phyloP scores from a whole-genome alignment of 371 early-diverging fungal species.

The Rhizopus arrhizus region DNA sequence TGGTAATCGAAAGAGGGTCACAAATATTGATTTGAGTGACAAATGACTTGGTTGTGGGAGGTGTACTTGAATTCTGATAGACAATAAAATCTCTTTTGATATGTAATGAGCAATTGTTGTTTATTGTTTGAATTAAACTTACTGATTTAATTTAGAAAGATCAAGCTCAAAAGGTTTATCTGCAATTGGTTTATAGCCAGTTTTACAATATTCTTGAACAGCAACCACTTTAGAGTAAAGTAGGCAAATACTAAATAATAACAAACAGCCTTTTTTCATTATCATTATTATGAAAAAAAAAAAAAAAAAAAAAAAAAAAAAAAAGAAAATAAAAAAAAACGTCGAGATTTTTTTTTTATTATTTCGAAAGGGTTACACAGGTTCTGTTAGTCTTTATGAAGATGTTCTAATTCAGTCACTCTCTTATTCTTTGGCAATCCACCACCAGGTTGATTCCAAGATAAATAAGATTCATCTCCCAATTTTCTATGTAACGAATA shows the following conservation, averaged over 20 bases:
- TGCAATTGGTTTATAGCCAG: constrained; percentile 29
- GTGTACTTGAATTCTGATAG: constrained; percentile 16
- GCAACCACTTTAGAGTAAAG: constrained; percentile 17
- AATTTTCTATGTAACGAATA: constrained; percentile 37
- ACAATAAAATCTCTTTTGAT: constrained; percentile 23
- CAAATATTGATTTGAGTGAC: constrained; percentile 32
- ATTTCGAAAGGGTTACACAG: background rate
- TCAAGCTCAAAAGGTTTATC: constrained; percentile 27
- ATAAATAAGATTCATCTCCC: constrained; percentile 45
- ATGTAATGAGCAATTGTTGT: background rate
- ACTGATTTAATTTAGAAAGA: constrained; percentile 33
- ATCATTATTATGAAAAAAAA: constrained; percentile 15
- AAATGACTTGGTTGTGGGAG: constrained; percentile 19
- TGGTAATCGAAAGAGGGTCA: constrained; percentile 24
- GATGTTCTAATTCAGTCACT: constrained; percentile 7
- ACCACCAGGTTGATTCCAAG: constrained; percentile 47
- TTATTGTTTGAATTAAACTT: constrained; percentile 5
- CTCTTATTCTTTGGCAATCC: constrained; percentile 35
- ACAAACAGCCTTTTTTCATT: constrained; percentile 8
- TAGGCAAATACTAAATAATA: constrained; percentile 12
- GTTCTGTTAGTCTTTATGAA: constrained; percentile 22
- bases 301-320: constrained; percentile 6
- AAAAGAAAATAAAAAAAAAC: constrained; percentile 2
- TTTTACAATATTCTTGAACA: constrained; percentile 29
- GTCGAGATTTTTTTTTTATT: too few species aligned